Evolutionary conservation across 805 yeast species (phyloP).

Genomic region (Ogataea degrootiae): DNA sequence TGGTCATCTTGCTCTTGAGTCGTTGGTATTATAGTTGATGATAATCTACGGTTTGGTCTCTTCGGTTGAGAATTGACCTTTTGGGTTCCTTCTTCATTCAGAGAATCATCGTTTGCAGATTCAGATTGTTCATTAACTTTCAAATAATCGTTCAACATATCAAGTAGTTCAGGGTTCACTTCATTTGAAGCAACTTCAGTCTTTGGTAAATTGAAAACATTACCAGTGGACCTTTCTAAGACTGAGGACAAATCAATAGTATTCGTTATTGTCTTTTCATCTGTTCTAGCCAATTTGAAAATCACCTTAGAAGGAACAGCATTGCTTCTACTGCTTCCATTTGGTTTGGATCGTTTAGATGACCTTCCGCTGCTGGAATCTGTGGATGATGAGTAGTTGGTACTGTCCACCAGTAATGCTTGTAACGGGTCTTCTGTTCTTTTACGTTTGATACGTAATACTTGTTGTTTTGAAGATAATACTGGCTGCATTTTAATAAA

Average conservation of each 20-base stretch:
- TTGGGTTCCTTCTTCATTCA: too few species aligned
- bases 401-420: conserved; percentile 54
- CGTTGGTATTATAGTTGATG: conserved; percentile 16
- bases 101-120: conserved; percentile 5
- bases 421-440: conserved; percentile 85
- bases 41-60: conserved; percentile 28
- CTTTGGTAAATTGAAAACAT: conserved; percentile 22
- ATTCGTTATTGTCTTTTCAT: conserved; percentile 24
- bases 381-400: too few species aligned
- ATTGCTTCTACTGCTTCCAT: background rate
- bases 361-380: conserved; percentile 12
- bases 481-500: background rate
- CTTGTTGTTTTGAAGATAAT: conserved; percentile 41
- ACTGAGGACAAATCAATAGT: conserved; percentile 16
- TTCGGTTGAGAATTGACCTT: conserved; percentile 4
- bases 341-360: conserved; percentile 36
- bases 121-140: conserved; percentile 28
- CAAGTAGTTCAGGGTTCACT: conserved; percentile 61
- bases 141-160: conserved; percentile 65
- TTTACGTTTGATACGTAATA: conserved; percentile 80
- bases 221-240: conserved; percentile 13
- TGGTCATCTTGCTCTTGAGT: conserved; percentile 8
- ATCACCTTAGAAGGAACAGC: conserved; percentile 25
- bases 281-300: conserved; percentile 46
- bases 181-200: conserved; percentile 17